phyloP scores from a whole-genome alignment of 176 grass and related monocot species.

The Eleusine indica region DNA sequence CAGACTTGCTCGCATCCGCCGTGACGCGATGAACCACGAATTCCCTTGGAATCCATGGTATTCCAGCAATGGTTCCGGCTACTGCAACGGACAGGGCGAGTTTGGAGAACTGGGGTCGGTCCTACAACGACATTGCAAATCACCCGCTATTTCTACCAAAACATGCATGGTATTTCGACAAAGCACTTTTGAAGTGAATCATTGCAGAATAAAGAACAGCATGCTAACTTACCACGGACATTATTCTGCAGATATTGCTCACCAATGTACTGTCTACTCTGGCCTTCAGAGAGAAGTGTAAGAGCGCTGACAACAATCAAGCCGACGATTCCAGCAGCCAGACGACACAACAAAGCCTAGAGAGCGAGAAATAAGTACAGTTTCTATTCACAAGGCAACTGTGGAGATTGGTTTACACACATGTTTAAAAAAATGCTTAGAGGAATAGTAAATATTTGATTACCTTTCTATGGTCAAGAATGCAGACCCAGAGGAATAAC shows the following conservation, averaged over 20 bases:
- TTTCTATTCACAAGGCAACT: too few species aligned
- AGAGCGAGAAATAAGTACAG: neutral
- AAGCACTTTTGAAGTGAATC: neutral
- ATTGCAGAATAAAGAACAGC: neutral
- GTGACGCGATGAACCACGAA: neutral
- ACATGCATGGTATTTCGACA: too few species aligned
- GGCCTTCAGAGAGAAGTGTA: neutral
- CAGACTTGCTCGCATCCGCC: neutral
- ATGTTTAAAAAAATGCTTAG: neutral
- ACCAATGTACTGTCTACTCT: neutral
- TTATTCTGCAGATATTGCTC: neutral
- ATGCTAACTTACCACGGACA: neutral
- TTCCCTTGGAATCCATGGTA: neutral
- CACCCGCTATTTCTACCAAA: too few species aligned
- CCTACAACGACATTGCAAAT: neutral
- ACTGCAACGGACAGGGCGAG: neutral
- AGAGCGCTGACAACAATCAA: neutral
- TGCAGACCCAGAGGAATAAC: neutral
- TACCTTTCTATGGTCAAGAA: neutral
- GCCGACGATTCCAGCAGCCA: neutral
- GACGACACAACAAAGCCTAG: neutral
- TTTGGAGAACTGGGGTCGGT: neutral
- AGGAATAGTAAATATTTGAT: neutral
- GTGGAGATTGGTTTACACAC: too few species aligned
- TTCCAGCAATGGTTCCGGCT: neutral